phyloP scores from a whole-genome alignment of 768 basidiomycete genomes.

The Tulasnella sp. region DNA sequence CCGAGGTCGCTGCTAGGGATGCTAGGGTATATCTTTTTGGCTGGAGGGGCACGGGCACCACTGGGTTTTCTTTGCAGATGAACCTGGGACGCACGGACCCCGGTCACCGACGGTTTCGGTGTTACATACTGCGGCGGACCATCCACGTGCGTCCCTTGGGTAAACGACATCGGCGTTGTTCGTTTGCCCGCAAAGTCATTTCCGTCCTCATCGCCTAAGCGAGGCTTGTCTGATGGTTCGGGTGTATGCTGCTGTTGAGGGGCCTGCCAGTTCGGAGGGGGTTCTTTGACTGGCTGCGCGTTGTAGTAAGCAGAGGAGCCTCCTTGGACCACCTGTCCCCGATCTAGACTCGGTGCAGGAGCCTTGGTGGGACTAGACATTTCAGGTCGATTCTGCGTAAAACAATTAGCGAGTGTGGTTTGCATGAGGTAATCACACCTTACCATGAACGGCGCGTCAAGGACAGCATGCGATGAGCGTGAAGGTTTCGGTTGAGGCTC shows the following conservation, averaged over 20 bases:
- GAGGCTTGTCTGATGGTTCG: not conserved
- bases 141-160: not conserved
- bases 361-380: not conserved
- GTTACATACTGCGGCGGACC: not conserved
- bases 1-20: not conserved
- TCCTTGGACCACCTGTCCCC: not conserved
- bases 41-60: slow-evolving; percentile 13
- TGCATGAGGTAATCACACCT: not conserved
- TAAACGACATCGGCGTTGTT: not conserved
- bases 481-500: slow-evolving; percentile 7
- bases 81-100: slow-evolving; percentile 12
- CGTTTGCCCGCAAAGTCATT: not conserved
- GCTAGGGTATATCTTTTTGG: not conserved
- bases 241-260: not conserved
- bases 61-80: slow-evolving; percentile 8
- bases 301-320: not conserved
- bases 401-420: not conserved
- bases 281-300: not conserved
- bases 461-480: not conserved
- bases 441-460: slow-evolving; percentile 7
- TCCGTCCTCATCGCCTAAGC: not conserved
- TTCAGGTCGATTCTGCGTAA: not conserved
- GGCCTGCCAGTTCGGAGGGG: not conserved
- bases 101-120: slow-evolving; percentile 2
- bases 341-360: not conserved